Evolutionary conservation across 2,329 filamentous ascomycete species (phyloP).

Genomic region (Aspergillus sp.): DNA sequence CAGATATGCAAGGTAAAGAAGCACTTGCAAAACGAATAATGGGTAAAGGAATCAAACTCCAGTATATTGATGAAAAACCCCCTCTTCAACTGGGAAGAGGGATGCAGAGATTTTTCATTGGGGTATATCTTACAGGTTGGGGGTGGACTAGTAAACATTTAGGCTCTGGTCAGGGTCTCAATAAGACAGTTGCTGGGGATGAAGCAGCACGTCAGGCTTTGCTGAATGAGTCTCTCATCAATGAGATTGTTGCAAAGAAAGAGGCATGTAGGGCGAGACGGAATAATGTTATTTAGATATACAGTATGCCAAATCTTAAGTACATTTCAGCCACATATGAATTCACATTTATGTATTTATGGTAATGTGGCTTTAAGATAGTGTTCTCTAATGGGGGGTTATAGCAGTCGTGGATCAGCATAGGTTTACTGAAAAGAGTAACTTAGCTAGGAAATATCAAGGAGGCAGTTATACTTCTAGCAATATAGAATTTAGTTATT

Average conservation of each 20-base stretch:
- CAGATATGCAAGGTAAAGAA: slow-evolving; percentile 48
- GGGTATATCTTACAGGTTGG: slow-evolving; percentile 46
- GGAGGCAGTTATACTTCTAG: too few species aligned
- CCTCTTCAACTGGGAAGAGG: slow-evolving; percentile 29
- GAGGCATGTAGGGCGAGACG: slow-evolving; percentile 3
- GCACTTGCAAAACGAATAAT: slow-evolving; percentile 50
- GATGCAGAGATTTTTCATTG: slow-evolving; percentile 39
- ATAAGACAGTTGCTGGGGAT: slow-evolving; percentile 41
- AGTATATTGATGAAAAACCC: slow-evolving; percentile 50
- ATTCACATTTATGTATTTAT: too few species aligned
- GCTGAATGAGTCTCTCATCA: slow-evolving; percentile 32
- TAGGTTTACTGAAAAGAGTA: too few species aligned
- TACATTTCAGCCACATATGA: too few species aligned
- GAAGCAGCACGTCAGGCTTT: slow-evolving; percentile 40
- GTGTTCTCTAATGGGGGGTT: too few species aligned
- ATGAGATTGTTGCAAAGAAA: slow-evolving; percentile 34
- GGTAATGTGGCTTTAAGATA: too few species aligned
- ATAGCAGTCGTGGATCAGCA: too few species aligned
- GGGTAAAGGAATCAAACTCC: slow-evolving; percentile 54
- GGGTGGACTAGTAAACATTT: slow-evolving; percentile 41
- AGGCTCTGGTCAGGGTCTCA: slow-evolving; percentile 41
- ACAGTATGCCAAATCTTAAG: too few species aligned
- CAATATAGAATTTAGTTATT: too few species aligned
- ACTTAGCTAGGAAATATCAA: too few species aligned
- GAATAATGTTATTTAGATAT: neutral